Percentiles rank a stretch among this genome's conserved stretches.
Evolutionary conservation across 2,329 filamentous ascomycete genomes (phyloP).

Genomic region (Fusarium siculi): DNA sequence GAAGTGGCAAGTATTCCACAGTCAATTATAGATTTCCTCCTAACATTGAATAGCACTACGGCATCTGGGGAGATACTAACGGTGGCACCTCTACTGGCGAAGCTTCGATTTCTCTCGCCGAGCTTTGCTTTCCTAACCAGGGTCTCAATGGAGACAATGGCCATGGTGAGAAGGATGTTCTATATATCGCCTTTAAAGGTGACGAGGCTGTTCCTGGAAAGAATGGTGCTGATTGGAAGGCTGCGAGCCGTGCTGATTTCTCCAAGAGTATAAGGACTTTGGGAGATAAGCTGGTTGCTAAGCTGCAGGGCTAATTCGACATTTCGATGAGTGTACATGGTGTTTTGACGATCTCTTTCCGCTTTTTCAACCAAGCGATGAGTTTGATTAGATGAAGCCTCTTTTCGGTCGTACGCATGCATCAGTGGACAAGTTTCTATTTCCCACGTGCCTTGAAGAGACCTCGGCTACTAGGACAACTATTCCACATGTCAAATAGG

Average conservation of each 20-base stretch:
- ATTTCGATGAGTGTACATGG: no score
- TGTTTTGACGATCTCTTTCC: no score
- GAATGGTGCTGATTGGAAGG: constrained; percentile 62
- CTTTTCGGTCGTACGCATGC: no score
- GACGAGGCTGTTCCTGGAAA: constrained; percentile 63
- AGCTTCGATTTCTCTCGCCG: constrained; percentile 62
- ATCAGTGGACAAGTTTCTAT: no score
- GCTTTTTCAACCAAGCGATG: no score
- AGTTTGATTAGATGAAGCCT: no score
- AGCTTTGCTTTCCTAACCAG: constrained; percentile 61
- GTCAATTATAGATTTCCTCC: fast-evolving
- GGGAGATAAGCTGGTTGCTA: background rate
- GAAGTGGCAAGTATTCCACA: constrained; percentile 50
- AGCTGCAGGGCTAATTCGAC: background rate
- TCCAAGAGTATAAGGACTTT: background rate
- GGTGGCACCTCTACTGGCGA: constrained; percentile 62
- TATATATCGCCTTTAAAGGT: constrained; percentile 69
- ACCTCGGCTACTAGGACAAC: no score
- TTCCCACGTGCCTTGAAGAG: no score
- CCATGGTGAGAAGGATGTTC: constrained; percentile 64
- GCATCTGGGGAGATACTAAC: constrained; percentile 68
- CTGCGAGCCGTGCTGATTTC: constrained; percentile 57
- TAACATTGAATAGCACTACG: constrained; percentile 50
- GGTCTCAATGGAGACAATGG: constrained; percentile 56
- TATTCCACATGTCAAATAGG: no score